Percentiles rank a stretch among this genome's conserved stretches.
phyloP scores from a whole-genome alignment of 2,329 filamentous ascomycete species.

The Ophiostoma tasmaniense region DNA sequence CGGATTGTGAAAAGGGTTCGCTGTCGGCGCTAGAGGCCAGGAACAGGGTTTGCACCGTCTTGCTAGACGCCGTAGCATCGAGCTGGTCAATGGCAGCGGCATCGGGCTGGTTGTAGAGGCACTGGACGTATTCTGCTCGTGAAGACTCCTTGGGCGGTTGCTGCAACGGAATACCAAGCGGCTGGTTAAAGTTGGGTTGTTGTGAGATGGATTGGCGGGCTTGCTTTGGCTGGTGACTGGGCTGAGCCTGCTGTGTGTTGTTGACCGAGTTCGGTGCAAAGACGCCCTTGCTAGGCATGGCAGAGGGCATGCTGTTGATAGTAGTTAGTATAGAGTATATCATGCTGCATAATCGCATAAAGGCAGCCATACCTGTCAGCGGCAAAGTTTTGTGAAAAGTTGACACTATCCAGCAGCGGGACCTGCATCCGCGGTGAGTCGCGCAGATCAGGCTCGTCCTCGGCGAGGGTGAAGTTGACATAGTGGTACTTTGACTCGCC shows the following conservation, averaged over 20 bases:
- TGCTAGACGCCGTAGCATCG: slow-evolving; percentile 46
- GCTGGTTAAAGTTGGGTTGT: slow-evolving; percentile 10
- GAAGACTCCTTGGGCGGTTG: slow-evolving; percentile 19
- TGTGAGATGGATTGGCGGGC: slow-evolving; percentile 9
- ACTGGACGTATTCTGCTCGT: slow-evolving; percentile 30
- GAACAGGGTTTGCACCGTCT: slow-evolving; percentile 50
- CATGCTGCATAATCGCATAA: not conserved
- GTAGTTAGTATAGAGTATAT: not conserved
- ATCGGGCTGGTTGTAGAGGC: slow-evolving; percentile 53
- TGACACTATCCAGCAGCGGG: slow-evolving; percentile 41
- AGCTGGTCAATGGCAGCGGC: slow-evolving; percentile 50
- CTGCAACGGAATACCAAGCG: slow-evolving; percentile 5
- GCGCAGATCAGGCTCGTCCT: slow-evolving; percentile 44
- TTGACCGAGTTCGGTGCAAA: not conserved
- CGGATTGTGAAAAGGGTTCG: slow-evolving; percentile 51
- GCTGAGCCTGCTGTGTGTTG: not conserved
- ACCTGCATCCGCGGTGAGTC: slow-evolving; percentile 40
- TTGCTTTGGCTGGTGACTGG: slow-evolving; percentile 12
- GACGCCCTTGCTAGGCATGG: slow-evolving; percentile 10
- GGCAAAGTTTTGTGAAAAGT: slow-evolving; percentile 38
- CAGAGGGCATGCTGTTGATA: slow-evolving; percentile 6
- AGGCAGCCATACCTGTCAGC: slow-evolving; percentile 32
- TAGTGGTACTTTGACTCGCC: slow-evolving; percentile 99
- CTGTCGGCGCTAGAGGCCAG: slow-evolving; percentile 50
- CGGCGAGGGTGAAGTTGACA: slow-evolving; percentile 54